Evolutionary conservation across 2,329 filamentous ascomycete genomes (phyloP).

Genomic region (Aspergillus luchuensis): DNA sequence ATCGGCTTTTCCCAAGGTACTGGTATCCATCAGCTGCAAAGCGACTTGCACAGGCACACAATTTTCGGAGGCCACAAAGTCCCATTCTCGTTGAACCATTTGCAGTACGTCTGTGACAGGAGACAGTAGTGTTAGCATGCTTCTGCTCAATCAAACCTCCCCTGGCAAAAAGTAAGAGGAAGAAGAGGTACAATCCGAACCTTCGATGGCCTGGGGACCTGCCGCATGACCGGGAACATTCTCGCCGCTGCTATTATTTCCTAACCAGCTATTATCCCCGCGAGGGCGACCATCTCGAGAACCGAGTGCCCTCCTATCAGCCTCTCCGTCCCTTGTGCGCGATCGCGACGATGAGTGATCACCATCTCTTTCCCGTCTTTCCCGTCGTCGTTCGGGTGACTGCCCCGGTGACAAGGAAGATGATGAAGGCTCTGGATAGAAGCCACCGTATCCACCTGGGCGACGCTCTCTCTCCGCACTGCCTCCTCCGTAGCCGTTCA

Average conservation of each 20-base stretch:
- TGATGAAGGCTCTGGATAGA: constrained; percentile 37
- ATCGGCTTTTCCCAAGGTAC: constrained; percentile 87
- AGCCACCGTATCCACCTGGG: constrained; percentile 49
- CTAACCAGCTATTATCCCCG: constrained; percentile 25
- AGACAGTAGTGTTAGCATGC: background rate
- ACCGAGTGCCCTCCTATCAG: constrained; percentile 28
- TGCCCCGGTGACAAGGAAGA: constrained; percentile 29
- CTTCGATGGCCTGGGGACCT: constrained; percentile 41
- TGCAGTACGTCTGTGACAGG: constrained; percentile 63
- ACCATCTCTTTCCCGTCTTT: constrained; percentile 34
- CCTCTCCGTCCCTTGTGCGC: constrained; percentile 38
- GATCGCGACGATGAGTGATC: constrained; percentile 37
- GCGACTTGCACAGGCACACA: constrained; percentile 93
- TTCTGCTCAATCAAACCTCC: background rate
- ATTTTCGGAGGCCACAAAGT: constrained; percentile 82
- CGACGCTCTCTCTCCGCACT: constrained; percentile 37
- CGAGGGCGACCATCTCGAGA: constrained; percentile 32
- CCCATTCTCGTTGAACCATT: constrained; percentile 86
- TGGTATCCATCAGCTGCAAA: constrained; percentile 90
- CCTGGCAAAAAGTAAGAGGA: background rate
- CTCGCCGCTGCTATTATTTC: constrained; percentile 25
- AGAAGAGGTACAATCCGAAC: constrained; percentile 24
- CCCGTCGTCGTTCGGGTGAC: constrained; percentile 38
- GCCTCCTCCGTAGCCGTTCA: constrained; percentile 36
- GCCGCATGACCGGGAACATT: constrained; percentile 19